Evolutionary conservation across 1,139 yeast species (phyloP), one percentile per base, ranked within the genome.

Genomic region (Kodamaea anthophila): DNA sequence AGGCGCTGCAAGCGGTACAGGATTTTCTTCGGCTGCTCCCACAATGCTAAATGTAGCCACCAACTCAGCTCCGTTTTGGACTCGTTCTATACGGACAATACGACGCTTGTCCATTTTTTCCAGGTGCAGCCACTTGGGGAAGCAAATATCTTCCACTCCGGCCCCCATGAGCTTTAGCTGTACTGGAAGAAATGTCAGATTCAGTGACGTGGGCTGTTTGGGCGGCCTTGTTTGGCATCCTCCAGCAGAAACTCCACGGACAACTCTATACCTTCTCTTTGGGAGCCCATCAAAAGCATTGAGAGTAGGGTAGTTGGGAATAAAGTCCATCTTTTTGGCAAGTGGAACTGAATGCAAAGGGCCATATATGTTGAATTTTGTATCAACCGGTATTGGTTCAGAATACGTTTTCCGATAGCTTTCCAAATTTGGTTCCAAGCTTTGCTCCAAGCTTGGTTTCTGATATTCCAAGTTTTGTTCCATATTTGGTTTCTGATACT

Each of bases 161-260:
- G 77, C 76, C 15, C 70, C 70, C 15, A 51, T 40, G 4, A 75
- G 43, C 12, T 57, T 53, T 26, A 76, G 52, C 36, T 60, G 60
- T 20, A 72, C 77, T 9, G 77, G 77, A 11, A 59, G 41, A 38
- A 51, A 74, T 24, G 51, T 44, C 19, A 57, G 46, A 30, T 53
- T 48, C 33, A 59, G 51, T 21, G 55, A 54, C 3, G 53, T 46
- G 3, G 60, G 51, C 22, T 58, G 56, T 37, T 64, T 69, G 11
- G 81, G 81, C 2, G 80, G 80, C 35, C 71, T 60, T 2, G 77
- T 70, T 13, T 65, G 58, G 21, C 72, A 57, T 1, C 80, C 80
- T 12, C 81, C 80, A 4, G 79, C 74, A 18, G 74, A 69, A 9
- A 73, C 57, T 6, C 81, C 81, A 37, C 82, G 58, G 13, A 73